Percentiles rank a stretch among this genome's conserved stretches.
Conservation (phyloP, 1,139 yeast genomes). For the Hyphopichia khmerensis region DNA sequence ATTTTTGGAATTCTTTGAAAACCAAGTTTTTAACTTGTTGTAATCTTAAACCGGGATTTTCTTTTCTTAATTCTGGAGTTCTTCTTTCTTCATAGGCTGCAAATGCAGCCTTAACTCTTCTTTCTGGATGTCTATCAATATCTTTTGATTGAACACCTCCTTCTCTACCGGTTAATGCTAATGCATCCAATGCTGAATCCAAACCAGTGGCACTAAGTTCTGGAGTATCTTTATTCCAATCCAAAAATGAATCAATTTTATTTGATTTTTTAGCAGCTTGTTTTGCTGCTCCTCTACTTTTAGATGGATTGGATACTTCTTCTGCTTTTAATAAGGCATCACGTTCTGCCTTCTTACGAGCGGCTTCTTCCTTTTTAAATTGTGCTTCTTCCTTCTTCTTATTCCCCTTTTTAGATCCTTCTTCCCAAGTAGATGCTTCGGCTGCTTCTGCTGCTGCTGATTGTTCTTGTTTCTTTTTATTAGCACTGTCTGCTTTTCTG, state of each 20-base stretch:
- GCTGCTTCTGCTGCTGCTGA: slow-evolving; percentile 47
- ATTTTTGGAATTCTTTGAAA: slow-evolving; percentile 79
- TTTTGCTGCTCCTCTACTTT: slow-evolving; percentile 72
- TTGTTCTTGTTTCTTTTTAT: slow-evolving; percentile 57
- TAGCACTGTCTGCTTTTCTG: slow-evolving; percentile 66
- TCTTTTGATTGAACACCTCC: slow-evolving; percentile 61
- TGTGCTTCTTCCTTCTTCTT: slow-evolving; percentile 68
- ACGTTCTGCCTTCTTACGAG: slow-evolving; percentile 63
- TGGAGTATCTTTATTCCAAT: slow-evolving; percentile 46
- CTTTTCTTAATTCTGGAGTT: slow-evolving; percentile 71
- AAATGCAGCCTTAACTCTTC: slow-evolving; percentile 82
- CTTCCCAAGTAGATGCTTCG: slow-evolving; percentile 68
- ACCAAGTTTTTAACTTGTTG: slow-evolving; percentile 75
- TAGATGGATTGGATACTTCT: slow-evolving; percentile 59
- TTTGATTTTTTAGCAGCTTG: slow-evolving; percentile 63
- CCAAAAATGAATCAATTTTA: slow-evolving; percentile 63
- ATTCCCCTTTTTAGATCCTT: slow-evolving; percentile 69
- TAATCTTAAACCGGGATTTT: slow-evolving; percentile 76
- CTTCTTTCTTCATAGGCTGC: slow-evolving; percentile 71
- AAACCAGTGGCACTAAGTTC: slow-evolving; percentile 72
- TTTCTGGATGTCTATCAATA: slow-evolving; percentile 84
- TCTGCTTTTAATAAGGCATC: slow-evolving; percentile 62
- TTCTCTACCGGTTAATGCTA: slow-evolving; percentile 58
- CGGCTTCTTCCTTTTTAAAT: slow-evolving; percentile 62
- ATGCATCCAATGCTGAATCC: slow-evolving; percentile 77